A percentile compares a stretch with the other conserved stretches of the same genome.
These are phyloP conservation scores for Leishmania lainsoni DNA, from an alignment of 208 protist species.

Conservation along the genomic window DNA sequence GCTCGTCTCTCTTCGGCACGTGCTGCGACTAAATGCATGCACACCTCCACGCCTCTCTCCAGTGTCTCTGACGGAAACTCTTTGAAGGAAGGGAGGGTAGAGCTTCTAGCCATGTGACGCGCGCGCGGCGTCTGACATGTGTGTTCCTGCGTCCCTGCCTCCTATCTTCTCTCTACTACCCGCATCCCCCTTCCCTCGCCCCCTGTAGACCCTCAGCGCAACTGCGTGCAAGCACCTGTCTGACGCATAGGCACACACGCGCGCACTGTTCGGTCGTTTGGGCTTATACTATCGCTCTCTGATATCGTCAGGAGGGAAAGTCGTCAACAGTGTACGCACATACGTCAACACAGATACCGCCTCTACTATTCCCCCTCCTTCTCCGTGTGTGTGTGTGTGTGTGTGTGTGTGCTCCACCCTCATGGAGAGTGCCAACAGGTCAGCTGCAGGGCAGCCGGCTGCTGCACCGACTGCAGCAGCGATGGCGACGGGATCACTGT, in stretches of 20 bases:
- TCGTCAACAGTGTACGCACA: not conserved
- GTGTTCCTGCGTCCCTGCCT: not conserved
- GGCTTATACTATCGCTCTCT: not conserved
- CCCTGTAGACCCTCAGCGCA: not conserved
- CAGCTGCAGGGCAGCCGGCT: not conserved
- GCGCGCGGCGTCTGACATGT: not conserved
- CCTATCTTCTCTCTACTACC: not conserved
- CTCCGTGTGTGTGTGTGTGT: not conserved
- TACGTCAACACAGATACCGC: not conserved
- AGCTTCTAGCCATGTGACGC: not conserved
- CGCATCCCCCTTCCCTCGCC: not conserved
- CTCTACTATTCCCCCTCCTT: not conserved
- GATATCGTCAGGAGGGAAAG: not conserved
- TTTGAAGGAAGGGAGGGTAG: not conserved
- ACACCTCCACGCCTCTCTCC: not conserved
- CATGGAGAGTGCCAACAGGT: not conserved
- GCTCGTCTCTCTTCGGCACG: not conserved
- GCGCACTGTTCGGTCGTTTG: not conserved
- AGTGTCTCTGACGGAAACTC: not conserved
- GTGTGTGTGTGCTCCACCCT: not conserved
- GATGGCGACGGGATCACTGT: not conserved
- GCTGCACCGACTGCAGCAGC: not conserved
- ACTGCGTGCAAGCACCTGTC: not conserved
- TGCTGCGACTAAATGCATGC: not conserved
- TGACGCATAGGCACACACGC: not conserved